Evolutionary conservation across 306 rosid species (phyloP).

Genomic region (Lathyrus tuberosus): DNA sequence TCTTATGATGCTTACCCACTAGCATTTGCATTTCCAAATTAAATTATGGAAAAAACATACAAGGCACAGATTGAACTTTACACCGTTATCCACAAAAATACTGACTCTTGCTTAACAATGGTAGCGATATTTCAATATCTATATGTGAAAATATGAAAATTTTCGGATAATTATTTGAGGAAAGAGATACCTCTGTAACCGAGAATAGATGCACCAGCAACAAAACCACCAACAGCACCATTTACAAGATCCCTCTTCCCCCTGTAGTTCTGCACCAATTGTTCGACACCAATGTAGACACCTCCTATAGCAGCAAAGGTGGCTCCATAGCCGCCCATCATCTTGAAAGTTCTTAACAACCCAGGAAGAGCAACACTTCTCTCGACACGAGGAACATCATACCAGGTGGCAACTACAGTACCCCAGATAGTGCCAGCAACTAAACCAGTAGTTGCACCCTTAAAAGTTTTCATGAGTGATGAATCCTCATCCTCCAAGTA

Average conservation of each 20-base stretch:
- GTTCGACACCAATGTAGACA: constrained; percentile 89
- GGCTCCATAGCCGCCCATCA: constrained; percentile 87
- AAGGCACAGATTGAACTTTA: constrained; percentile 15
- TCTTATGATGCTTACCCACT: neutral
- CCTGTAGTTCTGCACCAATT: constrained; percentile 80
- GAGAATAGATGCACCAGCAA: constrained; percentile 85
- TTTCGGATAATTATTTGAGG: constrained; percentile 8
- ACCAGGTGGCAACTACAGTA: constrained; percentile 86
- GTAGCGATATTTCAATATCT: constrained; percentile 23
- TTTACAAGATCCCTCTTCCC: constrained; percentile 85
- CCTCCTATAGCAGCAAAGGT: constrained; percentile 99
- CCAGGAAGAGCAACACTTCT: constrained; percentile 95
- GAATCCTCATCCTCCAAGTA: constrained; percentile 92
- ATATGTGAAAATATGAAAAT: constrained; percentile 9
- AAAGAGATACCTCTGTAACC: constrained; percentile 78
- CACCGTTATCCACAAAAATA: constrained; percentile 27
- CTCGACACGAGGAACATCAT: constrained; percentile 97
- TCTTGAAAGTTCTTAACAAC: constrained; percentile 80
- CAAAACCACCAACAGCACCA: constrained; percentile 97
- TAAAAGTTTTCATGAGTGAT: constrained; percentile 65
- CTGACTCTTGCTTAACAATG: constrained; percentile 23
- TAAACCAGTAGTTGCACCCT: constrained; percentile 89
- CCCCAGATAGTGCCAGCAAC: constrained; percentile 86
- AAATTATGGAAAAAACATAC: constrained; percentile 11
- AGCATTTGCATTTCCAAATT: constrained; percentile 27